These are phyloP conservation scores for Kodamaea hsintzibuensis DNA, from an alignment of 805 yeast genomes.

Conservation along the genomic window DNA sequence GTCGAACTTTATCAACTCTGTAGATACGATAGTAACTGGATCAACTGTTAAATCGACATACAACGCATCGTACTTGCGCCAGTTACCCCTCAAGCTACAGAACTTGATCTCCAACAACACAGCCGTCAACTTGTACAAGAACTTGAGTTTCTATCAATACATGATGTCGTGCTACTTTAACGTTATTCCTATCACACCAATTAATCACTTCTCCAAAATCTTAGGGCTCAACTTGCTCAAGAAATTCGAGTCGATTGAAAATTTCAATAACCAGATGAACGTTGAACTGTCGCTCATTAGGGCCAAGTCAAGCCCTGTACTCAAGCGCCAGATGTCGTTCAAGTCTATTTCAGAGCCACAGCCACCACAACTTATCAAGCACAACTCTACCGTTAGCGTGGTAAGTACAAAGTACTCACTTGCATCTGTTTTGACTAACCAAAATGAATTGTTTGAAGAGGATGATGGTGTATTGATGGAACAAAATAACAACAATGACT, in stretches of 20 bases:
- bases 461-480: conserved; percentile 6
- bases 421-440: conserved; percentile 6
- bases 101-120: conserved; percentile 29
- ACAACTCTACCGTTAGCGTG: conserved; percentile 9
- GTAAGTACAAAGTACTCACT: conserved; percentile 10
- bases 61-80: conserved; percentile 22
- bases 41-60: conserved; percentile 14
- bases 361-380: conserved; percentile 7
- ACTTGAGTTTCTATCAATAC: conserved; percentile 36
- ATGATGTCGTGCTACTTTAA: conserved; percentile 43
- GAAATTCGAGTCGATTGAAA: conserved; percentile 35
- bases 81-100: conserved; percentile 37
- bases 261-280: conserved; percentile 28
- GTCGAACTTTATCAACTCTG: conserved; percentile 31
- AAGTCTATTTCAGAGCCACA: conserved; percentile 15
- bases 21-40: conserved; percentile 20
- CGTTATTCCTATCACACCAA: conserved; percentile 28
- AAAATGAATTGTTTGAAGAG: conserved; percentile 1
- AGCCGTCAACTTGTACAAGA: conserved; percentile 34
- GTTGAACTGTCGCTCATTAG: conserved; percentile 12
- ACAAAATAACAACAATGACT: conserved; percentile 4
- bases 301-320: conserved; percentile 23
- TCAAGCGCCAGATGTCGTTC: conserved; percentile 27
- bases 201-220: conserved; percentile 40
- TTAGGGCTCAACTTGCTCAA: conserved; percentile 38